Evolutionary conservation across 495 filamentous ascomycete species (phyloP), one percentile per base, ranked within the genome.

Genomic region (Peziza echinospora): DNA sequence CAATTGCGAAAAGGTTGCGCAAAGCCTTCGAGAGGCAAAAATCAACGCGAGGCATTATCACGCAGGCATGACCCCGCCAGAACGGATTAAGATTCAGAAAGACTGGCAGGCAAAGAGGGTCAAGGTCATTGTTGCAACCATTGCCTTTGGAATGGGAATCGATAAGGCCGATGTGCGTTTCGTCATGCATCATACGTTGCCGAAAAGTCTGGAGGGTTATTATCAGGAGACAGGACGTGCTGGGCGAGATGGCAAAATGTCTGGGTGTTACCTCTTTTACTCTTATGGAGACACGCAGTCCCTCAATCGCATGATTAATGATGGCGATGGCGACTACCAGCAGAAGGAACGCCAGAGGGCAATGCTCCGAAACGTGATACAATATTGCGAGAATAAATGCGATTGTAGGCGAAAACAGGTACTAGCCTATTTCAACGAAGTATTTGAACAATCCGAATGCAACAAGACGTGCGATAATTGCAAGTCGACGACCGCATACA

Each of bases 71-170:
- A 61, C 72, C 2, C 47, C 76, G 0, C 53, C 68, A 6, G 70
- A 78, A 16, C 87, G 82, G 60, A 61, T 64, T 1, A 46, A 68
- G 5, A 68, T 85, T 5, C 91, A 94, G 57, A 70, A 69, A 47
- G 54, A 74, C 3, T 99, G 89, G 89, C 91, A 96, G 58, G 58
- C 61, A 21, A 82, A 84, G 2, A 63, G 65, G 49, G 71, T 73
- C 50, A 77, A 92, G 49, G 83, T 99, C 26, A 87, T 99, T 21
- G 89, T 99, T 23, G 91, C 89, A n/a, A 99, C 89, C 0, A 94
- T 96, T 60, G 89, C 89, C 23, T 97, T 97, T 59, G 89, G 89
- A 8, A 97, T 97, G 89, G 89, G 89, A 13, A 96, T 97, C 46
- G 89, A 97, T 63, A 97, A 97, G 61, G 71, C 84, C 0, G 78